Base-by-base conservation (phyloP, 2,329 filamentous ascomycete genomes). In the Parastagonospora avenae region DNA sequence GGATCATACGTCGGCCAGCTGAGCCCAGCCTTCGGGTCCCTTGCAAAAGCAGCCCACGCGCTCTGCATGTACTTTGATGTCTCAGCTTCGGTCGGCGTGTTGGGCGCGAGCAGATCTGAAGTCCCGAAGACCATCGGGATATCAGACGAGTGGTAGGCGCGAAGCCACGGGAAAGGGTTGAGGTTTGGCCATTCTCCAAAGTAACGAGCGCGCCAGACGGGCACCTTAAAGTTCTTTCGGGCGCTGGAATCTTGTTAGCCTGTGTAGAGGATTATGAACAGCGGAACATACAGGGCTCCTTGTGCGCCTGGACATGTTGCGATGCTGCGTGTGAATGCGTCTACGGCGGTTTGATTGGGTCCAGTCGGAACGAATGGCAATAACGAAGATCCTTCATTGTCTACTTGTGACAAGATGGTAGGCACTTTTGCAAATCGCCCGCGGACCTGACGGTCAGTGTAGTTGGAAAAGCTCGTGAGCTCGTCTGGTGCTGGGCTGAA, bases 51-150 rank as follows among this genome's bases (percentile, higher is more conserved):
- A 7, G 63, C 43, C 54, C 70, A 63, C 2, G 63, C 58, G 42
- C 63, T 60, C 47, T 74, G 66, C 57, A 73, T 68, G 31, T 68
- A 68, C 38, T 57, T 49, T 31, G 63, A 67, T 4, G 65, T 67
- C 42, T 54, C 59, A 12, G 42, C 52, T 47, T 74, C 70, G 1
- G 63, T 50, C 10, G 54, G 35, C 1, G 63, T 60, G n/a, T 58
- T 37, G 6, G 57, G 48, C 2, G 53, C 62, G 5, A 48, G 46
- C 10, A 62, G 40, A 40, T 60, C 46, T 28, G 52, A 54, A 2
- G 64, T 68, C 2, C 62, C 64, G 47, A 68, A 68, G 2, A 65
- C 33, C 54, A 66, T 62, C 6, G 63, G 62, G 12, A 65, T 57
- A 30, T 65, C 62, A 16, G 50, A 57, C n/a, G 47, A 52, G 46